Percentiles rank a stretch among this genome's conserved stretches.
Evolutionary conservation across 352 stramenopile species (phyloP).

Genomic region (Saprolegnia parasitica): DNA sequence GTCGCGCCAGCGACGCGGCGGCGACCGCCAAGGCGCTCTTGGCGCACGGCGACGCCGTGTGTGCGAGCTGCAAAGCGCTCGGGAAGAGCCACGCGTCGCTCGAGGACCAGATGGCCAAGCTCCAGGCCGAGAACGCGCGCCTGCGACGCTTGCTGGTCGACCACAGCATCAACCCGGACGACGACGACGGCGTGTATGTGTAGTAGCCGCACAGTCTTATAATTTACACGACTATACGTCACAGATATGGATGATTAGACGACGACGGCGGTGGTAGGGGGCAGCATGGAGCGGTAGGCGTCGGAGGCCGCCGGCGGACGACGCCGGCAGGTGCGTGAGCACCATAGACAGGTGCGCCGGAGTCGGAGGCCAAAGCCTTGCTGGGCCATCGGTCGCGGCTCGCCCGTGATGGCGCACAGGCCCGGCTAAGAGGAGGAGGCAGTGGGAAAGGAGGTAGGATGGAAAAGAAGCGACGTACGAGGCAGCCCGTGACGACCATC

Average conservation of each 20-base stretch:
- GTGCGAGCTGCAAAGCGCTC: not conserved
- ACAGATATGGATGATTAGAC: not conserved
- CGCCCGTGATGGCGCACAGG: constrained; percentile 2
- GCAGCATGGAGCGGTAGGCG: not conserved
- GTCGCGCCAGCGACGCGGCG: not conserved
- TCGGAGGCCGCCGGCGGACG: not conserved
- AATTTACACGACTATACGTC: not conserved
- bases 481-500: constrained; percentile 3
- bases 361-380: constrained; percentile 14
- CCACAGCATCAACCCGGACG: constrained; percentile 27
- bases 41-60: constrained; percentile 4
- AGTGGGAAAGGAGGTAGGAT: not conserved
- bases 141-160: constrained; percentile 23
- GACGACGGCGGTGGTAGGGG: not conserved
- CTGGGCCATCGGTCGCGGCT: constrained; percentile 8
- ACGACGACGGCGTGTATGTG: constrained; percentile 9
- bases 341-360: not conserved
- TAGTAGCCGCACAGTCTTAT: constrained; percentile 2
- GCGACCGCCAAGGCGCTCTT: not conserved
- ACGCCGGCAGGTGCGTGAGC: not conserved
- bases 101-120: constrained; percentile 7
- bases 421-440: not conserved
- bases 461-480: not conserved
- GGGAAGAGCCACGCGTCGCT: not conserved
- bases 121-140: constrained; percentile 24